Evolutionary conservation across 805 yeast species (phyloP).

Genomic region (Starmera quercuum): DNA sequence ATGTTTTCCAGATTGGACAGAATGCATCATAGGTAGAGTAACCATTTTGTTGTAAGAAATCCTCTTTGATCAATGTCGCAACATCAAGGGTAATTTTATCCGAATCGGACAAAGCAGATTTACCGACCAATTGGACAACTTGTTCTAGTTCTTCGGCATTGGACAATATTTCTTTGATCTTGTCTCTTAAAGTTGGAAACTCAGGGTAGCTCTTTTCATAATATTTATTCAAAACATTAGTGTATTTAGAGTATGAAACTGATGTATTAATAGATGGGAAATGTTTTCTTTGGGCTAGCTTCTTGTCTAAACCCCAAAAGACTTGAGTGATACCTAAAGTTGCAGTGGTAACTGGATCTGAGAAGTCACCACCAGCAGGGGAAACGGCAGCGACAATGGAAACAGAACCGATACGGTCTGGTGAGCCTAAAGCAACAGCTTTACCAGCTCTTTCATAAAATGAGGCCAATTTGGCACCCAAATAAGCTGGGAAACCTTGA

Average conservation of each 20-base stretch:
- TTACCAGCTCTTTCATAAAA: constrained; percentile 99
- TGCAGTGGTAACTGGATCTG: constrained; percentile 98
- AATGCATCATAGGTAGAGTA: constrained; percentile 96
- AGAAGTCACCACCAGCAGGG: constrained; percentile 99
- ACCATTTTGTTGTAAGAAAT: constrained; percentile 98
- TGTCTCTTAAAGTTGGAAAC: constrained; percentile 83
- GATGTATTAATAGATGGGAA: constrained; percentile 98
- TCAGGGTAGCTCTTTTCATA: constrained; percentile 85
- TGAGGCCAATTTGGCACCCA: constrained; percentile 97
- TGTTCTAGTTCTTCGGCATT: constrained; percentile 98
- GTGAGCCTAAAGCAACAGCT: constrained; percentile 91
- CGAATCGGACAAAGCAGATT: constrained; percentile 92
- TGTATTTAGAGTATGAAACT: constrained; percentile 94
- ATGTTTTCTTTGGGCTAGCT: constrained; percentile 98
- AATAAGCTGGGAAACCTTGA: constrained; percentile 99
- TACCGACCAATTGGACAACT: constrained; percentile 98
- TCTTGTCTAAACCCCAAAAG: constrained; percentile 99
- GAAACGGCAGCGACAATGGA: constrained; percentile 99
- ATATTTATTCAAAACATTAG: constrained; percentile 75
- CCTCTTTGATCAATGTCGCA: constrained; percentile 87
- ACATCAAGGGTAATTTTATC: constrained; percentile 97
- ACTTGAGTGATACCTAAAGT: constrained; percentile 99
- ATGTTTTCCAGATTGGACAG: constrained; percentile 99
- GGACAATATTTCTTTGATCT: constrained; percentile 88
- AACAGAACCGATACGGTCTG: constrained; percentile 93